Evolutionary conservation across 2,329 filamentous ascomycete genomes (phyloP).

Genomic region (Nothophoma quercina): DNA sequence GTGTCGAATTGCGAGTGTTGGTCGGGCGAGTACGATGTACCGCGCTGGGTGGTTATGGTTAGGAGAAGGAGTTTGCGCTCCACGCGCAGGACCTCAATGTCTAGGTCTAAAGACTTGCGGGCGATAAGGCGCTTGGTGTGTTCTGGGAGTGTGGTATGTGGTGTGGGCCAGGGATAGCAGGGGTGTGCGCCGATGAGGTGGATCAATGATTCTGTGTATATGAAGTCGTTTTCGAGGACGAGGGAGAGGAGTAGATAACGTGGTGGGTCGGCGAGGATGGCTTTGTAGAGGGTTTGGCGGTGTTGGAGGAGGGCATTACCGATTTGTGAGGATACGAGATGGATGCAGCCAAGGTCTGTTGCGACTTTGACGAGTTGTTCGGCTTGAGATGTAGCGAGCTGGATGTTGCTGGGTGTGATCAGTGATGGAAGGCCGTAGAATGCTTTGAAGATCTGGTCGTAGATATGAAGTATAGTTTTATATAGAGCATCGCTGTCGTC

Average conservation of each 20-base stretch:
- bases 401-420: slow-evolving; percentile 17
- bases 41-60: slow-evolving; percentile 20
- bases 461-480: not conserved
- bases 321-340: slow-evolving; percentile 32
- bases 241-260: slow-evolving; percentile 44
- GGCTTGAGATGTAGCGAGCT: slow-evolving; percentile 25
- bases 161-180: slow-evolving; percentile 13
- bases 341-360: slow-evolving; percentile 27
- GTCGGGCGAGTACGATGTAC: not conserved
- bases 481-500: not conserved
- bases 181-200: slow-evolving; percentile 47
- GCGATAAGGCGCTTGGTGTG: slow-evolving; percentile 20
- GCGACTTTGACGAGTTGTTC: slow-evolving; percentile 36
- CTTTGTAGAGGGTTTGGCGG: slow-evolving; percentile 34
- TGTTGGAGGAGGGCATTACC: slow-evolving; percentile 30
- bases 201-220: slow-evolving; percentile 49
- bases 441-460: slow-evolving; percentile 32
- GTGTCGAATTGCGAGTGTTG: slow-evolving; percentile 13
- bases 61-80: slow-evolving; percentile 32
- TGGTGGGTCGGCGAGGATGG: slow-evolving; percentile 42
- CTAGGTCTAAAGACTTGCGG: slow-evolving; percentile 17
- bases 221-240: slow-evolving; percentile 32
- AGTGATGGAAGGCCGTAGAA: slow-evolving; percentile 31
- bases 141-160: slow-evolving; percentile 9
- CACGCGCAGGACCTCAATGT: slow-evolving; percentile 11